phyloP scores from a whole-genome alignment of 768 basidiomycete species.

The Suillus tomentosus region DNA sequence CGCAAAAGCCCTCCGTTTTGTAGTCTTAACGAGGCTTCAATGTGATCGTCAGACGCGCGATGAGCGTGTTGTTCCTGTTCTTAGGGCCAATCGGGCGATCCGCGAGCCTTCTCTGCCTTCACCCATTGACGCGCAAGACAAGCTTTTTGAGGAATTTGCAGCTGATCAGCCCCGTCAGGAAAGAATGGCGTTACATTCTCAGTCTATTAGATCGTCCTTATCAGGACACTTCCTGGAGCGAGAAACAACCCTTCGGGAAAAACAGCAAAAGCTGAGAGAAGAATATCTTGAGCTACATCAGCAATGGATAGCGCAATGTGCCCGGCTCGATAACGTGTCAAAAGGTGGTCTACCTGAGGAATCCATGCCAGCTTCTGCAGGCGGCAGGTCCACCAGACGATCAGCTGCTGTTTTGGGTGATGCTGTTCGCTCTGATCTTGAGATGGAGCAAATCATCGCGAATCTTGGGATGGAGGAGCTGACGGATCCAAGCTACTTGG shows the following conservation, averaged over 20 bases:
- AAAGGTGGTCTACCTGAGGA: conserved; percentile 39
- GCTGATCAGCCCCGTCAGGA: conserved; percentile 36
- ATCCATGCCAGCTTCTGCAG: conserved; percentile 35
- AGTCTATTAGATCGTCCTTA: conserved; percentile 48
- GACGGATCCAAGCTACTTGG: conserved; percentile 90
- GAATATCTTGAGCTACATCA: conserved; percentile 73
- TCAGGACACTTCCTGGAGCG: conserved; percentile 56
- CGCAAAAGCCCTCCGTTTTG: conserved; percentile 61
- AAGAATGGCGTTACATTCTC: conserved; percentile 39
- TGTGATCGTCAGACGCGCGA: conserved; percentile 61
- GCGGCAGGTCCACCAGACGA: conserved; percentile 70
- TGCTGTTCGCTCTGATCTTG: conserved; percentile 90
- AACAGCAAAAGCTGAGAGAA: conserved; percentile 55
- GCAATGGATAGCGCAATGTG: conserved; percentile 74
- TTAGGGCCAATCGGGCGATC: conserved; percentile 58
- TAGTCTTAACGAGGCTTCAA: conserved; percentile 61
- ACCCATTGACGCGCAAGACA: conserved; percentile 39
- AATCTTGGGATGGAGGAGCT: conserved; percentile 89
- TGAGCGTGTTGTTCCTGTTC: conserved; percentile 63
- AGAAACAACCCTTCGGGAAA: conserved; percentile 51
- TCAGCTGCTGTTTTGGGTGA: conserved; percentile 76
- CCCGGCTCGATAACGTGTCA: conserved; percentile 56
- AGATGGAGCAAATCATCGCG: conserved; percentile 98
- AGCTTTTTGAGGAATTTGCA: conserved; percentile 51
- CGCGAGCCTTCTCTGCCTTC: conserved; percentile 34